Percentiles rank a stretch among this genome's conserved stretches.
Evolutionary conservation across 176 grass and related monocot genomes (phyloP).

Genomic region (Rhipidocladum racemiflorum): DNA sequence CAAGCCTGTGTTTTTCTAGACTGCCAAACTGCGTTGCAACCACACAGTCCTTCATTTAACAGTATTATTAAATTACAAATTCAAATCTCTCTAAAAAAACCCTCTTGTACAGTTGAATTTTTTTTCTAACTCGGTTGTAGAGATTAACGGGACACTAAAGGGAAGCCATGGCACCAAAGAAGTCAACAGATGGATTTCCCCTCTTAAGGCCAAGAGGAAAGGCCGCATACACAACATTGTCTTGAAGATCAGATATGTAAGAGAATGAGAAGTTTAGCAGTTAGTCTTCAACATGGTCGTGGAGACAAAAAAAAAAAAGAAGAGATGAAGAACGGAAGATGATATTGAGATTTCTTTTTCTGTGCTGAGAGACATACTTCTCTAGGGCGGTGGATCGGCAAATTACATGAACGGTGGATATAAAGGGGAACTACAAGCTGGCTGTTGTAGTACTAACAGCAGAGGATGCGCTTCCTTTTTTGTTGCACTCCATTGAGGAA

Average conservation of each 20-base stretch:
- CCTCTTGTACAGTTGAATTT: not conserved
- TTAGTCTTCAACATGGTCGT: not conserved
- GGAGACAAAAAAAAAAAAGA: constrained; percentile 16
- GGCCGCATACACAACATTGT: not conserved
- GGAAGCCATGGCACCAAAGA: not conserved
- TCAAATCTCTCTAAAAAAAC: not conserved
- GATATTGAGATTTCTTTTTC: not conserved
- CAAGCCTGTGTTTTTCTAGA: not conserved
- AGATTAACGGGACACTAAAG: not conserved
- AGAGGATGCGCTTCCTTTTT: constrained; percentile 1
- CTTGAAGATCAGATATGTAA: not conserved
- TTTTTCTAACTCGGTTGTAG: not conserved
- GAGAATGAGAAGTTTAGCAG: not conserved
- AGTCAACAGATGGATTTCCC: not conserved
- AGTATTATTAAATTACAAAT: not conserved
- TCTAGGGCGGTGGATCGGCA: not conserved
- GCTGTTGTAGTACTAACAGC: not conserved
- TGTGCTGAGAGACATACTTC: not conserved
- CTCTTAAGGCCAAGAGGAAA: not conserved
- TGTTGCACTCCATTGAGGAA: not conserved
- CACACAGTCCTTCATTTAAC: not conserved
- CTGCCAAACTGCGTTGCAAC: not conserved
- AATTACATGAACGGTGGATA: not conserved
- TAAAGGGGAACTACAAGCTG: not conserved
- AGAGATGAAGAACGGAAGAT: not conserved